Conservation (phyloP, 371 early-diverging fungal genomes). For the Rhizopus arrhizus region DNA sequence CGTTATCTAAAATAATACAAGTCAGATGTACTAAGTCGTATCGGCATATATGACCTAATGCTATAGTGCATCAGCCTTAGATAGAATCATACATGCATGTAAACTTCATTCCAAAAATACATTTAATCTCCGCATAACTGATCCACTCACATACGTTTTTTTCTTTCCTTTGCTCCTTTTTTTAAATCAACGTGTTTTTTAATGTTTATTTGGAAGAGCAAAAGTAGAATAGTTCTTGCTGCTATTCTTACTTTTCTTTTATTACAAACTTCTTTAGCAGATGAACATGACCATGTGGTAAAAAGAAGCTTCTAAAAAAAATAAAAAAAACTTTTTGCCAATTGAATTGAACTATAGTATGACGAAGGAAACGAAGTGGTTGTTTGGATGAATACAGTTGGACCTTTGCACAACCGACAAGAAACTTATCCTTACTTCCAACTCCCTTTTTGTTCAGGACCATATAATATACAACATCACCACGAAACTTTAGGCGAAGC, state of each 20-base stretch:
- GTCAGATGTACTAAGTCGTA: too few relatives aligned
- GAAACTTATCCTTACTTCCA: constrained; percentile 81
- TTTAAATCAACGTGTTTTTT: neutral
- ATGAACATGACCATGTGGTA: constrained; percentile 58
- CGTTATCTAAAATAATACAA: too few relatives aligned
- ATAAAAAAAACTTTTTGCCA: neutral
- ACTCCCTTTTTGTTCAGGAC: constrained; percentile 76
- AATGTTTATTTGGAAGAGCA: neutral
- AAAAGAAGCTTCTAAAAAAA: neutral
- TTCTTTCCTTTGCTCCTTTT: neutral
- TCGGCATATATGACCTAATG: too few relatives aligned
- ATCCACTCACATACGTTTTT: neutral
- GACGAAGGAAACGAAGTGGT: constrained; percentile 58
- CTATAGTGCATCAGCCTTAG: too few relatives aligned
- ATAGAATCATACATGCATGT: too few relatives aligned
- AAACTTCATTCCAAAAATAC: too few relatives aligned
- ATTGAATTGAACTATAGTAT: constrained; percentile 42
- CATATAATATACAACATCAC: constrained; percentile 60
- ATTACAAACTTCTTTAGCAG: constrained; percentile 21
- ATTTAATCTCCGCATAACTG: neutral
- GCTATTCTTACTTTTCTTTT: neutral
- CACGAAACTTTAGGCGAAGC: constrained; percentile 86
- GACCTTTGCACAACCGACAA: constrained; percentile 66
- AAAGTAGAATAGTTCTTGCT: neutral
- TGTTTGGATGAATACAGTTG: constrained; percentile 81